Percentiles rank a stretch among this genome's conserved stretches.
These are phyloP conservation scores for Lunularia cruciata DNA, from an alignment of 225 moss, liverwort and hornwort genomes.

Conservation along the genomic window DNA sequence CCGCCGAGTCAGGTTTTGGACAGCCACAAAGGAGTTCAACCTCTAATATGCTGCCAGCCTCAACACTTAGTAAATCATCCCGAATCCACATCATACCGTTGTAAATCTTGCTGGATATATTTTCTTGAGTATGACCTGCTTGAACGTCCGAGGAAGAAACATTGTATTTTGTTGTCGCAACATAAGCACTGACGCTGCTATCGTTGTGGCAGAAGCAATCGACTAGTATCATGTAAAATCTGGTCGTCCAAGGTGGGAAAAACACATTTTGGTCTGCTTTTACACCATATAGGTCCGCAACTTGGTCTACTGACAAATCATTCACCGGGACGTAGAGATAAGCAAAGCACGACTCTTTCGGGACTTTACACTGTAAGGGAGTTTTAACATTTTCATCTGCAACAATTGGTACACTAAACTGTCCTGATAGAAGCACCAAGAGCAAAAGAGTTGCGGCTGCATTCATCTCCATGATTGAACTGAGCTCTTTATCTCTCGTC, in stretches of 20 bases:
- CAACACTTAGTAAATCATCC: background rate
- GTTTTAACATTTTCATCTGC: background rate
- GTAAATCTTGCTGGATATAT: background rate
- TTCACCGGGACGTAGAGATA: background rate
- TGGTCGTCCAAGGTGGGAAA: background rate
- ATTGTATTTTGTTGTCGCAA: background rate
- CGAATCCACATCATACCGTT: background rate
- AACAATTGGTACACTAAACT: background rate
- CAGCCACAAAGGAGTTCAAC: conserved; percentile 13
- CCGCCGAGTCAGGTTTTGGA: background rate
- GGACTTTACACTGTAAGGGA: background rate
- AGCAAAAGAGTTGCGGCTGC: background rate
- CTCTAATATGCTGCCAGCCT: background rate
- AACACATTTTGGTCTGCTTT: background rate
- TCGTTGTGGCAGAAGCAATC: background rate
- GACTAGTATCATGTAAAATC: background rate
- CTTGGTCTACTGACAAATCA: background rate
- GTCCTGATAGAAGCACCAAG: background rate
- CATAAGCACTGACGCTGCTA: background rate
- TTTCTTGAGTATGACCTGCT: background rate
- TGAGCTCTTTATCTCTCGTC: no score
- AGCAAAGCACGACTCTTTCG: background rate
- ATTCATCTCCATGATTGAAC: background rate
- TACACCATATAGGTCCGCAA: background rate
- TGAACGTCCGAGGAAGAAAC: background rate